Evolutionary conservation across 257 asterid genomes (phyloP).

Genomic region (Handroanthus guayacan): DNA sequence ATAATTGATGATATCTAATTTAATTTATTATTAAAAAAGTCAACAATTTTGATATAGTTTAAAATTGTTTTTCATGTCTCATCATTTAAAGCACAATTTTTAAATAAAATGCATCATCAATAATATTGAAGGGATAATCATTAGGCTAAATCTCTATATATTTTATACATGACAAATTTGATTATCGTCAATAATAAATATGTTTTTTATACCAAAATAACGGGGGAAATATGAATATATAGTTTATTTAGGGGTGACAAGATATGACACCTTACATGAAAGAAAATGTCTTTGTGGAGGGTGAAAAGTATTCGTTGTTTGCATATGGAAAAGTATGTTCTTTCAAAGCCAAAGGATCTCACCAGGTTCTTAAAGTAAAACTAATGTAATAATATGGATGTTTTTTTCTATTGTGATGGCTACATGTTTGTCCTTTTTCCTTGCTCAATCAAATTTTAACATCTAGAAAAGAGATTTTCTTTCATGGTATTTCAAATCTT

Average conservation of each 20-base stretch:
- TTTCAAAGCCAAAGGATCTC: slow-evolving; percentile 23
- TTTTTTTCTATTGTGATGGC: slow-evolving; percentile 20
- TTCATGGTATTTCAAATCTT: not conserved
- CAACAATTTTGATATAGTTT: too few relatives aligned
- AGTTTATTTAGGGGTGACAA: not conserved
- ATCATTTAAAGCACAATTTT: too few relatives aligned
- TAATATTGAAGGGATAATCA: too few relatives aligned
- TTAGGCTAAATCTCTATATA: too few relatives aligned
- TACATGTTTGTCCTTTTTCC: slow-evolving; percentile 22
- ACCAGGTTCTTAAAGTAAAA: not conserved
- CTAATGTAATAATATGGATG: not conserved
- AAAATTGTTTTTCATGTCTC: too few relatives aligned
- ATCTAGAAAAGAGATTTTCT: slow-evolving; percentile 14
- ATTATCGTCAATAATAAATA: too few relatives aligned
- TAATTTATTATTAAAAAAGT: too few relatives aligned
- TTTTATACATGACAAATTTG: too few relatives aligned
- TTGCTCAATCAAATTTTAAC: slow-evolving; percentile 30
- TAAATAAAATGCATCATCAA: too few relatives aligned
- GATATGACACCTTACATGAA: slow-evolving; percentile 18
- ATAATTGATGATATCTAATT: not conserved
- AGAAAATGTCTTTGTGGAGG: slow-evolving; percentile 14
- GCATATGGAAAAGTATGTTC: slow-evolving; percentile 28
- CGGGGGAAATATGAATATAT: not conserved
- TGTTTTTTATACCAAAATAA: not conserved
- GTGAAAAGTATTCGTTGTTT: slow-evolving; percentile 6